phyloP scores from a whole-genome alignment of 2,329 filamentous ascomycete species.

The Ceratocystis albifundus region DNA sequence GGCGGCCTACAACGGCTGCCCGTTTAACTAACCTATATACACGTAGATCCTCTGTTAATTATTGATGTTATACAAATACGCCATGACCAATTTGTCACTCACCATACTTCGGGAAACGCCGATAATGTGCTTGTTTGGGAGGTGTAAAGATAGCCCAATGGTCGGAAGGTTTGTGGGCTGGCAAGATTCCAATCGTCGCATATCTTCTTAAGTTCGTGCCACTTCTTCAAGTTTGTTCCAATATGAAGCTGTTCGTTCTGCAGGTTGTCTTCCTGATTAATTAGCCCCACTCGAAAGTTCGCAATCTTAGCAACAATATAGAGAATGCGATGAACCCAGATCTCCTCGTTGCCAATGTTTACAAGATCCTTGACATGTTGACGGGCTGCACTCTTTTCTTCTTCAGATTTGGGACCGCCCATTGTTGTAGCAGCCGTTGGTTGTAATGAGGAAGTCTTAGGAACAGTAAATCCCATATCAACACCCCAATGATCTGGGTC shows the following conservation, averaged over 20 bases:
- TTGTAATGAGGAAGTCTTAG: background rate
- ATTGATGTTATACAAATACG: background rate
- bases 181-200: constrained; percentile 71
- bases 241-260: constrained; percentile 49
- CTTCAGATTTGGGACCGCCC: constrained; percentile 24
- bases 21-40: constrained; percentile 62
- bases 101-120: constrained; percentile 78
- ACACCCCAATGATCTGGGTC: constrained; percentile 84
- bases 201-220: constrained; percentile 66
- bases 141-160: constrained; percentile 63
- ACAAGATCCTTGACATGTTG: constrained; percentile 17
- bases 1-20: constrained; percentile 64
- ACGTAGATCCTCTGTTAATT: background rate
- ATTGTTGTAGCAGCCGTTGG: background rate
- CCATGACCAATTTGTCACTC: constrained; percentile 28
- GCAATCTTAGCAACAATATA: constrained; percentile 79
- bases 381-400: constrained; percentile 38
- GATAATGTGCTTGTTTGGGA: constrained; percentile 58
- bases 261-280: constrained; percentile 45
- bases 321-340: constrained; percentile 80
- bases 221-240: constrained; percentile 59
- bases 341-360: constrained; percentile 53
- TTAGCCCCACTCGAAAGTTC: constrained; percentile 67
- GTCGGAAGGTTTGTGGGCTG: constrained; percentile 76
- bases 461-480: constrained; percentile 54